Evolutionary conservation across 1,139 yeast genomes (phyloP).

Genomic region (Diutina rugosa): DNA sequence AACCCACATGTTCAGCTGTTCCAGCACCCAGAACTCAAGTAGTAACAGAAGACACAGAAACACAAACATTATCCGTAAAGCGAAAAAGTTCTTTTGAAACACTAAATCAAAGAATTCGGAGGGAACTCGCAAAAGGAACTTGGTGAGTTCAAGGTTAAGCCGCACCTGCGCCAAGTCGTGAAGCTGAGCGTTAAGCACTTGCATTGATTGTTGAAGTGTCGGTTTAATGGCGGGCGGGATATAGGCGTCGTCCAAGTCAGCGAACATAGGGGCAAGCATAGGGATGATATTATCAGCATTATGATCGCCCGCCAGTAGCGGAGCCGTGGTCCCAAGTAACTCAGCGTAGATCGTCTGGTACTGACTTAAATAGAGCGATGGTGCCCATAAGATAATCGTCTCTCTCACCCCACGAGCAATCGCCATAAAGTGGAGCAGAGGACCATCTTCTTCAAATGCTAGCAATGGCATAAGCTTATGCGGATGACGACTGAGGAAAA

Average conservation of each 20-base stretch:
- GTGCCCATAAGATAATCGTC: slow-evolving; percentile 4
- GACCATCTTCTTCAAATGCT: slow-evolving; percentile 10
- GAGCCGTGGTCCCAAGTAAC: slow-evolving; percentile 6
- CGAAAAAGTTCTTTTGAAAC: slow-evolving; percentile 11
- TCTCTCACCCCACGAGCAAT: background rate
- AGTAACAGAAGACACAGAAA: slow-evolving; percentile 12
- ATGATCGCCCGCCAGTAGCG: background rate
- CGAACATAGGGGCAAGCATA: slow-evolving; percentile 5
- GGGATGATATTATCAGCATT: slow-evolving; percentile 2
- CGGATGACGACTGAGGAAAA: slow-evolving; percentile 20
- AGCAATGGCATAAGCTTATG: slow-evolving; percentile 17
- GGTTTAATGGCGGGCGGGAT: slow-evolving; percentile 7
- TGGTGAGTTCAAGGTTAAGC: slow-evolving; percentile 16
- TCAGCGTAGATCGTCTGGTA: slow-evolving; percentile 7
- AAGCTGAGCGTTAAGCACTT: slow-evolving; percentile 8
- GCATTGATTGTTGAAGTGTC: slow-evolving; percentile 6
- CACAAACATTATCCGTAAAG: slow-evolving; percentile 14
- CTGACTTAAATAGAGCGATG: slow-evolving; percentile 12
- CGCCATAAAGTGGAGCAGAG: background rate
- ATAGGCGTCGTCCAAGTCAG: slow-evolving; percentile 5
- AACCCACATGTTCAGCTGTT: slow-evolving; percentile 13
- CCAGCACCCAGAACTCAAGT: slow-evolving; percentile 12
- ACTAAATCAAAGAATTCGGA: slow-evolving; percentile 10
- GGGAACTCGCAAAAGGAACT: slow-evolving; percentile 15
- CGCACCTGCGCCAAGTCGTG: slow-evolving; percentile 8